Conservation (phyloP, 2,329 filamentous ascomycete species). For the Aspergillus pseudoglaucus region DNA sequence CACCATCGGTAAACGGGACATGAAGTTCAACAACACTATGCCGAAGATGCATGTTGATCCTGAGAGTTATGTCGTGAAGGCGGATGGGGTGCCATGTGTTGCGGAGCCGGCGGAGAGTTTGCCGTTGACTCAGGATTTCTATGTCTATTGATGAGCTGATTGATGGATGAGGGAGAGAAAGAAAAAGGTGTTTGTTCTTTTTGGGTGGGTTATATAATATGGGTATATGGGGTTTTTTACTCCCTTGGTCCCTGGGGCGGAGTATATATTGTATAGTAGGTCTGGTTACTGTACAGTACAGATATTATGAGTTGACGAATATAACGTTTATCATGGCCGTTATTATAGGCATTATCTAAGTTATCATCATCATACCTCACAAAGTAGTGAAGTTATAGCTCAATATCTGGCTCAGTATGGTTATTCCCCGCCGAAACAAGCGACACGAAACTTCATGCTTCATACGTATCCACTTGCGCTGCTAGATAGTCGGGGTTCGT, state of each 20-base stretch:
- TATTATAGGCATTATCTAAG: neutral
- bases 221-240: neutral
- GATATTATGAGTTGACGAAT: neutral
- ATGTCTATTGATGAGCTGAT: slow-evolving; percentile 13
- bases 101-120: slow-evolving; percentile 66
- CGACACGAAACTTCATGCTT: slow-evolving; percentile 36
- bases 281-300: neutral
- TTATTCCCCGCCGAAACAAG: slow-evolving; percentile 40
- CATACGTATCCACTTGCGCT: slow-evolving; percentile 36
- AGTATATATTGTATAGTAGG: too few species aligned
- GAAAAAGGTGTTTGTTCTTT: neutral
- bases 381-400: slow-evolving; percentile 26
- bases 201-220: neutral
- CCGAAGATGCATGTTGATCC: slow-evolving; percentile 88
- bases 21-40: slow-evolving; percentile 80
- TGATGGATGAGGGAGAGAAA: neutral
- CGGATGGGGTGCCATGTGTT: slow-evolving; percentile 67
- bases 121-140: slow-evolving; percentile 62
- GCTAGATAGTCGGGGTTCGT: slow-evolving; percentile 30
- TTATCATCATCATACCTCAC: neutral
- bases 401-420: slow-evolving; percentile 37
- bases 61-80: slow-evolving; percentile 80
- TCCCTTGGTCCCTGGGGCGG: too few species aligned
- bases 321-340: neutral
- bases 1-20: slow-evolving; percentile 70